Conservation (phyloP, 78 protist genomes). For the Speleostelium caveatum region DNA sequence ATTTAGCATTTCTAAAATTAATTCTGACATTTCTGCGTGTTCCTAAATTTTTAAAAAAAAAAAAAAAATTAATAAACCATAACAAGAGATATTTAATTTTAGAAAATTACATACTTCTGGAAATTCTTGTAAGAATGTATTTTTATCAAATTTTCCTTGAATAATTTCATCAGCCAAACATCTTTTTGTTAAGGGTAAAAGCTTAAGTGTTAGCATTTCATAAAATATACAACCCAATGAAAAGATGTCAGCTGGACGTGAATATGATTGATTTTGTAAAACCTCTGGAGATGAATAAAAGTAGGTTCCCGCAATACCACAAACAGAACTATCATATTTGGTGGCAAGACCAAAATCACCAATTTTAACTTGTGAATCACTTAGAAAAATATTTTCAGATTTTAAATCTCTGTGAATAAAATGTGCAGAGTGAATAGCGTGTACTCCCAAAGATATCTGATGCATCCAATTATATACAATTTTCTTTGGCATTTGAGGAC, state of each 20-base stretch:
- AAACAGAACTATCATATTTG: conserved; percentile 9
- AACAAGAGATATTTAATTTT: too few species aligned
- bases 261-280: conserved; percentile 18
- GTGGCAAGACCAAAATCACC: conserved; percentile 72
- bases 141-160: conserved; percentile 28
- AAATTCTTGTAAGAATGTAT: conserved; percentile 18
- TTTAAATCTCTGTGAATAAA: conserved; percentile 49
- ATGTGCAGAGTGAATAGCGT: conserved; percentile 30
- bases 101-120: neutral
- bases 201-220: conserved; percentile 44
- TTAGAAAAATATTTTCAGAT: conserved; percentile 29
- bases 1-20: conserved; percentile 31
- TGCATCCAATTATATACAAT: conserved; percentile 34
- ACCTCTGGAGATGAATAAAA: conserved; percentile 52
- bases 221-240: conserved; percentile 63
- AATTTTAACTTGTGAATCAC: conserved; percentile 15
- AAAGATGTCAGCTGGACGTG: conserved; percentile 53
- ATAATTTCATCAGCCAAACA: conserved; percentile 52
- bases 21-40: conserved; percentile 10
- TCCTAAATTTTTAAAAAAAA: conserved; percentile 4
- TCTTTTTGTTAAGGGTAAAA: conserved; percentile 47
- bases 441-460: conserved; percentile 53
- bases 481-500: neutral
- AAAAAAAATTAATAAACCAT: neutral
- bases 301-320: conserved; percentile 58